A percentile compares a stretch with the other conserved stretches of the same genome.
phyloP scores from a whole-genome alignment of 2,329 filamentous ascomycete species.

The Trichoderma sp. region DNA sequence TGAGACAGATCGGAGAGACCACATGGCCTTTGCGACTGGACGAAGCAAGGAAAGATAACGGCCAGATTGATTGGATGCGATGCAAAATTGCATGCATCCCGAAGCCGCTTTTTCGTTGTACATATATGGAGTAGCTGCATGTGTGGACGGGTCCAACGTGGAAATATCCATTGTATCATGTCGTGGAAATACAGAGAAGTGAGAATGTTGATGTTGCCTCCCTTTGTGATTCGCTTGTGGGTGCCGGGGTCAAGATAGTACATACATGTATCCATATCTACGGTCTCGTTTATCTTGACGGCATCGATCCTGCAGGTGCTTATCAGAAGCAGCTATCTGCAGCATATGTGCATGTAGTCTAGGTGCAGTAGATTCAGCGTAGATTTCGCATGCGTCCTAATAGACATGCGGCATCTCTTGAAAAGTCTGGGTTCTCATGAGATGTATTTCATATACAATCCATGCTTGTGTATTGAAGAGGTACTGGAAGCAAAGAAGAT shows the following conservation, averaged over 20 bases:
- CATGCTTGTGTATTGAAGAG: background rate
- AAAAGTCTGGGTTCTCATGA: background rate
- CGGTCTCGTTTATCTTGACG: background rate
- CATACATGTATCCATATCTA: background rate
- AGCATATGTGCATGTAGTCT: background rate
- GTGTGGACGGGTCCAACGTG: background rate
- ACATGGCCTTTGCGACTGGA: slow-evolving; percentile 2
- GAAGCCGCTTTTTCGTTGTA: background rate
- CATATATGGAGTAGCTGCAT: background rate
- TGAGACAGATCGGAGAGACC: background rate
- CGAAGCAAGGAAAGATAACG: background rate
- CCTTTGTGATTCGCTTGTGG: background rate
- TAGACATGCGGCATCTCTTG: background rate
- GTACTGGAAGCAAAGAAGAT: background rate
- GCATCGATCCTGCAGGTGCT: background rate
- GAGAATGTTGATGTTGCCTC: background rate
- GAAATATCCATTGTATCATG: background rate
- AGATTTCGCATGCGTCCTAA: no score
- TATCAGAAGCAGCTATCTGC: background rate
- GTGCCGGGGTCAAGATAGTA: background rate
- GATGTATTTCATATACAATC: no score
- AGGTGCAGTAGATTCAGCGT: background rate
- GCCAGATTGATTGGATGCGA: background rate
- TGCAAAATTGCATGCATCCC: background rate
- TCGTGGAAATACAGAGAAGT: background rate